Base-by-base conservation (phyloP, 2,329 filamentous ascomycete species). In the Diaporthe sp. region DNA sequence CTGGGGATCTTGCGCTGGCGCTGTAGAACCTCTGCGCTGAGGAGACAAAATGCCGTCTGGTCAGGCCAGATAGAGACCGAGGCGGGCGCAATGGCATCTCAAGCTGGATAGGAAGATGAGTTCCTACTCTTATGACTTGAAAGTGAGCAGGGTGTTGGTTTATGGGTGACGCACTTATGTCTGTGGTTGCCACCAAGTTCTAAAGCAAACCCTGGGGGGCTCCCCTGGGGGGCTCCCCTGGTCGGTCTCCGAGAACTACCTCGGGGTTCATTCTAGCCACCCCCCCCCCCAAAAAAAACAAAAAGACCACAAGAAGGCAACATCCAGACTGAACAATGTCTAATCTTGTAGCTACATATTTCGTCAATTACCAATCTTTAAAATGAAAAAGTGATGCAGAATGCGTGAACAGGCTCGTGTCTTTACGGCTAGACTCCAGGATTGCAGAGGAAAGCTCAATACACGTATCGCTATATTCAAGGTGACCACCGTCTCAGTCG, bases 1-100 rank as follows among this genome's bases (percentile, higher is more conserved):
- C 73, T 4, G 78, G 78, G 7, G 70, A 30, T 47, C 55, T 70
- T 12, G 69, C 9, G 9, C 22, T 27, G 59, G 70, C 66, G 73
- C 73, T 71, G 51, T 76, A 75, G 37, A 42, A 55, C n/a, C 71
- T 58, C 30, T 22, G 32, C 37, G 42, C 15, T 25, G 37, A 55
- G 13, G 35, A 10, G 10, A 35, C 56, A n/a, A 30, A 50, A 12
- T 32, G 35, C 53, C 63, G 70, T 15, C 42, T 71, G 25, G 51
- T 27, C 19, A 58, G 66, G 25, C 68, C 72, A 35, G 50, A 55
- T 19, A 71, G 10, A 10, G 53, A 37, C 22, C 50, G 51, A 25
- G 68, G 47, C 15, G 71, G 13, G 44, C 71, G 47, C 9, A 44
- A 30, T 17, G 47, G 63, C 72, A 73, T 73, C 15, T n/a, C 56